Percentiles rank a stretch among this genome's conserved stretches.
These are phyloP conservation scores for Neurospora hispaniola DNA, from an alignment of 495 filamentous ascomycete genomes.

Conservation along the genomic window DNA sequence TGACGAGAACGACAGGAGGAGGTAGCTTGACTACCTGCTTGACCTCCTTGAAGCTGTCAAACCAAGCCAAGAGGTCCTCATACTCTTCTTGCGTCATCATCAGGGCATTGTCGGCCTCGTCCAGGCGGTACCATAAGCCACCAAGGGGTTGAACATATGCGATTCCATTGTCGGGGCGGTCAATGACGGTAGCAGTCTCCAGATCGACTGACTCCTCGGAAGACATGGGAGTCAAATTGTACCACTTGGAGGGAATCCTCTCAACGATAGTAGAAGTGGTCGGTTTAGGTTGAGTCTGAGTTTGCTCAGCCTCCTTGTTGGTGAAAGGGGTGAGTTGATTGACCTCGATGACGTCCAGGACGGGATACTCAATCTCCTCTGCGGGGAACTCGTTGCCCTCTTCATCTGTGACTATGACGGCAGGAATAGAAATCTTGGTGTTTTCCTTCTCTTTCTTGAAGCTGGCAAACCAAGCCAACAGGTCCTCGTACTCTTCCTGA, in stretches of 20 bases:
- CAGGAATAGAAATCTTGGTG: rapidly evolving
- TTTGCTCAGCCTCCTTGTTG: no score
- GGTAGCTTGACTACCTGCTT: not conserved
- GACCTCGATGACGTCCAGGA: no score
- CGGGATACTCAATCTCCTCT: no score
- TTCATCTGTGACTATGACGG: rapidly evolving
- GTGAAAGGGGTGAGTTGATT: no score
- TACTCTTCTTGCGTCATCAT: not conserved
- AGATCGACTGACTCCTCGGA: not conserved
- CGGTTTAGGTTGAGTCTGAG: no score
- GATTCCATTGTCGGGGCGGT: not conserved
- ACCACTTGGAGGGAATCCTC: not conserved
- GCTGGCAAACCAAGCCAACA: no score
- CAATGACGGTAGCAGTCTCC: not conserved
- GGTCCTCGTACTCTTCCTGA: not conserved
- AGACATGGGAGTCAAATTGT: not conserved
- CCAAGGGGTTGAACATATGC: not conserved
- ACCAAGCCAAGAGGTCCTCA: no score
- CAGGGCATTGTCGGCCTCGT: not conserved
- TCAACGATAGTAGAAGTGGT: no score
- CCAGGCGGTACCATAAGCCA: not conserved
- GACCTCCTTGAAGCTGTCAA: no score
- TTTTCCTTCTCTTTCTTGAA: not conserved
- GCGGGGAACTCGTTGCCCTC: not conserved
- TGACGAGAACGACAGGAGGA: not conserved